Evolutionary conservation across 2,329 filamentous ascomycete species (phyloP).

Genomic region (Aspergillus fijiensis): DNA sequence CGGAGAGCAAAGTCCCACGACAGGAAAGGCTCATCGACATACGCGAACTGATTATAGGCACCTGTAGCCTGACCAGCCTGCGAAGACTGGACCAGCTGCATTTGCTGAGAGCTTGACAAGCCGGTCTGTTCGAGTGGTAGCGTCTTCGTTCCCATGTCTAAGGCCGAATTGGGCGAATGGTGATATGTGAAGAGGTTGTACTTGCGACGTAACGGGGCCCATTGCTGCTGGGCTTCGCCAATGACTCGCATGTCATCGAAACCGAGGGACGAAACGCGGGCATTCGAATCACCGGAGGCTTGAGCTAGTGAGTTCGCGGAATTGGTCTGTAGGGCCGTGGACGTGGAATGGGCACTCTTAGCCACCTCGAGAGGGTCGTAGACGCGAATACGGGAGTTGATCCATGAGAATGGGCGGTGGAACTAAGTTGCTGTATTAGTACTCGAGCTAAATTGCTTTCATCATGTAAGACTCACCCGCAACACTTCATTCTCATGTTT

Average conservation of each 20-base stretch:
- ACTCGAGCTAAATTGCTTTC: neutral
- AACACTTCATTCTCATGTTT: slow-evolving; percentile 60
- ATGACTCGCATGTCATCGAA: slow-evolving; percentile 61
- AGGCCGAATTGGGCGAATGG: slow-evolving; percentile 38
- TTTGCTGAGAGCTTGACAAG: slow-evolving; percentile 51
- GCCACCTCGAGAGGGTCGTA: slow-evolving; percentile 52
- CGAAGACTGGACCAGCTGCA: slow-evolving; percentile 37
- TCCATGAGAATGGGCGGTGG: slow-evolving; percentile 63
- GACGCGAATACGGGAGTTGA: slow-evolving; percentile 59
- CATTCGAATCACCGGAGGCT: slow-evolving; percentile 43
- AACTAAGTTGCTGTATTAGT: slow-evolving; percentile 42
- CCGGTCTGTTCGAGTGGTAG: slow-evolving; percentile 47
- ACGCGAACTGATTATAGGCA: slow-evolving; percentile 60
- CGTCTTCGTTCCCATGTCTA: slow-evolving; percentile 39
- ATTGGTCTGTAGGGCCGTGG: slow-evolving; percentile 47
- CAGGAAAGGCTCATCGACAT: slow-evolving; percentile 61
- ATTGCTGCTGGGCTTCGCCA: slow-evolving; percentile 63
- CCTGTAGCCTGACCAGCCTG: slow-evolving; percentile 33
- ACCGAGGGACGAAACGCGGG: slow-evolving; percentile 55
- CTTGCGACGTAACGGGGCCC: slow-evolving; percentile 62
- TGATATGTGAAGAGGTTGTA: slow-evolving; percentile 65
- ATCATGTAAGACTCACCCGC: slow-evolving; percentile 36
- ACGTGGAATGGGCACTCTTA: slow-evolving; percentile 35
- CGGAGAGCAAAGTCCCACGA: slow-evolving; percentile 65
- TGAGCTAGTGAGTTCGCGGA: slow-evolving; percentile 43